These are phyloP conservation scores for Penicillium concentricum DNA, from an alignment of 2,329 filamentous ascomycete genomes.

Conservation along the genomic window DNA sequence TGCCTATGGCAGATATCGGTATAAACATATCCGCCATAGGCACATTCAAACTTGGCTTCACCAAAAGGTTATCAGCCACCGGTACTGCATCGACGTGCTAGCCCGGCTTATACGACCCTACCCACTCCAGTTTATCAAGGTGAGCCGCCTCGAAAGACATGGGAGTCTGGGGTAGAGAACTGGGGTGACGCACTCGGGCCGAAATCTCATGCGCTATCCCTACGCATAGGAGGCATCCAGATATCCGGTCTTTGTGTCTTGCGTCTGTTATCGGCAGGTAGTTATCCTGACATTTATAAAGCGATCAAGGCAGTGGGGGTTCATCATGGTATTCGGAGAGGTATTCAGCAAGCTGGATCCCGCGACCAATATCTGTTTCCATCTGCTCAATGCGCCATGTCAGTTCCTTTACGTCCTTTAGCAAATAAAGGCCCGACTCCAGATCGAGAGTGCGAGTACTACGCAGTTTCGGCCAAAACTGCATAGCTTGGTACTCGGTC, in stretches of 20 bases:
- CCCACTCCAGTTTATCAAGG: constrained; percentile 7
- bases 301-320: neutral
- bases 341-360: neutral
- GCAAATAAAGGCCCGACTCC: neutral
- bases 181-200: neutral
- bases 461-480: constrained; percentile 7
- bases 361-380: neutral
- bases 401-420: neutral
- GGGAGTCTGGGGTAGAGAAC: neutral
- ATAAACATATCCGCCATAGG: neutral
- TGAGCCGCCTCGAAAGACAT: constrained; percentile 12
- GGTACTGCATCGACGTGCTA: neutral
- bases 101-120: neutral
- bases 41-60: neutral
- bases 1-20: neutral
- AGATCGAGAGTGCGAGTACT: constrained; percentile 3
- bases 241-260: neutral
- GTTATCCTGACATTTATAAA: neutral
- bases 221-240: constrained; percentile 6
- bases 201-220: constrained; percentile 1
- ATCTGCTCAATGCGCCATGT: neutral
- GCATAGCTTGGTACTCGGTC: constrained; percentile 3
- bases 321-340: neutral
- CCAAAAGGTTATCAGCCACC: neutral
- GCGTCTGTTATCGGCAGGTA: neutral